Evolutionary conservation across 371 early-diverging fungal species (phyloP), one percentile per base, ranked within the genome.

Genomic region (Mucor piriformis): DNA sequence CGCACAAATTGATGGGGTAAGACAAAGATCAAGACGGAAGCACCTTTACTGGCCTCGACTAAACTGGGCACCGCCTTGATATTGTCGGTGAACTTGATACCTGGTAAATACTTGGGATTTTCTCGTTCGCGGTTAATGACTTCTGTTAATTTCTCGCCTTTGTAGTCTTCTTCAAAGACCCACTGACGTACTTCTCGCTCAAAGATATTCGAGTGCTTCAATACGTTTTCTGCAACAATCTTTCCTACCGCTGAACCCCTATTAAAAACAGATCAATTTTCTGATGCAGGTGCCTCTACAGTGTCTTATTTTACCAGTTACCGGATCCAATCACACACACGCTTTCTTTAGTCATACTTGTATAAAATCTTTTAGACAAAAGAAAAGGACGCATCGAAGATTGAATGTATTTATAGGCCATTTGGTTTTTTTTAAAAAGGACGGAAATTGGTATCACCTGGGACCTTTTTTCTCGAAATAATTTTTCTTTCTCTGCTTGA

Each of bases 161-260:
- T 81, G 61, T 91, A 83, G 16, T 69, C 64, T 72, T 99, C 98
- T 71, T 96, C 92, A 82, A 87, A 95, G 6, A 96, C 95, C 97
- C 97, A 99, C 83, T 98, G 92, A 40, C 83, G 87, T 32, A 98
- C 94, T 57, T 90, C 81, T 24, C 76, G 63, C 71, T 94, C 90
- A 74, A 95, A 92, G 24, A 68, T 72, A 32, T 83, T 79, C 12
- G 70, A 66, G 43, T 81, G 77, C 46, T 78, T 75, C 38, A 63
- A 43, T 8, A 96, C 93, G 73, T 98, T 98, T 66, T 83, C 73
- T 34, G 95, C 98, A 29, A 98, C 78, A 59, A 99, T 92, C 76
- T 94, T 94, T 33, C 96, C 95, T 43, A 97, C 92, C 25, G 95
- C 94, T 21, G 96, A 93, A 54, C 99, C 99, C 96, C 96, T 95